These are phyloP conservation scores for Ustilago trichophora DNA, from an alignment of 1,284 basidiomycete genomes.

Conservation along the genomic window DNA sequence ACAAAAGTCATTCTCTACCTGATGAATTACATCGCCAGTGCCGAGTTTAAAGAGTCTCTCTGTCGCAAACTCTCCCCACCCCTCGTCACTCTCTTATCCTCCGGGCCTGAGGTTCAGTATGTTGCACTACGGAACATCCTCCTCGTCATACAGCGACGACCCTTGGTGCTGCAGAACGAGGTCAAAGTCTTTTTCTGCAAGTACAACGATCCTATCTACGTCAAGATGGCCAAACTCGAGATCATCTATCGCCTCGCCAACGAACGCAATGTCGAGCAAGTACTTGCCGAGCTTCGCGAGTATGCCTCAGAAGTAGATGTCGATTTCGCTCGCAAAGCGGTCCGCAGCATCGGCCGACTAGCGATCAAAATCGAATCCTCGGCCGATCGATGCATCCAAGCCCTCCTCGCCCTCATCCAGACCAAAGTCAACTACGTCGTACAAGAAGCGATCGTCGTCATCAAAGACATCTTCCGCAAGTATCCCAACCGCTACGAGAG, in stretches of 20 bases:
- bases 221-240: constrained; percentile 97
- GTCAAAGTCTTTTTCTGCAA: constrained; percentile 99
- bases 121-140: constrained; percentile 96
- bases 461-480: constrained; percentile 96
- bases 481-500: constrained; percentile 97
- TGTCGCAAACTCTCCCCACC: constrained; percentile 98
- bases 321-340: constrained; percentile 96
- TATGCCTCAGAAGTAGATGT: constrained; percentile 98
- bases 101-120: constrained; percentile 98
- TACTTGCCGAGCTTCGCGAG: constrained; percentile 94
- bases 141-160: constrained; percentile 92
- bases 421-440: constrained; percentile 96
- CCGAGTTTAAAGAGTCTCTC: constrained; percentile 82
- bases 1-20: constrained; percentile 95
- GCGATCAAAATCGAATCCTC: constrained; percentile 95
- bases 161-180: constrained; percentile 91
- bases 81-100: constrained; percentile 74
- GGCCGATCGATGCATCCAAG: constrained; percentile 87
- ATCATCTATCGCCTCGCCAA: constrained; percentile 96
- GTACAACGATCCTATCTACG: constrained; percentile 98
- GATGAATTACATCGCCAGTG: constrained; percentile 98
- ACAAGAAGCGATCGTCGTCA: constrained; percentile 96
- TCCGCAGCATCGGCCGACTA: constrained; percentile 91
- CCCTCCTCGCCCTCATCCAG: constrained; percentile 85
- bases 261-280: constrained; percentile 87